Conservation (phyloP, 2,329 filamentous ascomycete genomes). For the Ophiocordyceps unilateralis region DNA sequence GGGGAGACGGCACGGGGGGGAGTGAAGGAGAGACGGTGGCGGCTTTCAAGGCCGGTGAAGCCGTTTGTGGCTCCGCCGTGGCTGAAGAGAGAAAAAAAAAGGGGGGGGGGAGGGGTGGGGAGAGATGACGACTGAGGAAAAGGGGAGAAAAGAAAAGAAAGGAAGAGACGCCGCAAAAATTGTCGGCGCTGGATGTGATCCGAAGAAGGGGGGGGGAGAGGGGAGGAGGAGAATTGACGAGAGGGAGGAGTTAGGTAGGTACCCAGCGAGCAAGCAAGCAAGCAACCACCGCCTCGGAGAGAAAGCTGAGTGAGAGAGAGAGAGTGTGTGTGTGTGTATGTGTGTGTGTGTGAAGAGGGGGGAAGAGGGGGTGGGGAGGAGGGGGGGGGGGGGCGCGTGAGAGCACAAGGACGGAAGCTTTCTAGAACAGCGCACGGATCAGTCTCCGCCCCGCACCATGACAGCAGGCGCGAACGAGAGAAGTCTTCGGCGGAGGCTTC, state of each 20-base stretch:
- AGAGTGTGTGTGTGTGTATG: too few species aligned
- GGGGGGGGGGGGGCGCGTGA: background rate
- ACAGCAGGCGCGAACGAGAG: background rate
- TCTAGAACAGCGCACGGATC: conserved; percentile 1
- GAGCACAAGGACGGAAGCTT: background rate
- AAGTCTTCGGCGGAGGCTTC: background rate
- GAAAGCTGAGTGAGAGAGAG: background rate
- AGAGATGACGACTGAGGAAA: background rate
- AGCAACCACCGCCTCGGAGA: too few species aligned
- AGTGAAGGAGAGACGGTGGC: too few species aligned
- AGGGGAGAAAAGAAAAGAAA: background rate
- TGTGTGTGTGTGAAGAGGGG: too few species aligned
- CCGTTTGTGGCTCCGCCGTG: background rate
- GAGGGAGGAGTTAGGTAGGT: background rate
- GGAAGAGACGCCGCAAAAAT: too few species aligned
- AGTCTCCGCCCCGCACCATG: background rate
- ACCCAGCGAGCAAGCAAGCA: too few species aligned
- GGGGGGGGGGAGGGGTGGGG: background rate
- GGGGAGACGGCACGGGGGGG: background rate
- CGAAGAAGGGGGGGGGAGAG: background rate
- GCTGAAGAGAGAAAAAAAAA: too few species aligned
- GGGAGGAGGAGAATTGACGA: background rate
- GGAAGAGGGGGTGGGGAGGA: background rate
- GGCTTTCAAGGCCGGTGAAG: background rate
- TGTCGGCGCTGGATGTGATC: too few species aligned